A percentile compares a stretch with the other conserved stretches of the same genome.
Conservation (phyloP, 2,329 filamentous ascomycete genomes). For the Apiospora arundinis region DNA sequence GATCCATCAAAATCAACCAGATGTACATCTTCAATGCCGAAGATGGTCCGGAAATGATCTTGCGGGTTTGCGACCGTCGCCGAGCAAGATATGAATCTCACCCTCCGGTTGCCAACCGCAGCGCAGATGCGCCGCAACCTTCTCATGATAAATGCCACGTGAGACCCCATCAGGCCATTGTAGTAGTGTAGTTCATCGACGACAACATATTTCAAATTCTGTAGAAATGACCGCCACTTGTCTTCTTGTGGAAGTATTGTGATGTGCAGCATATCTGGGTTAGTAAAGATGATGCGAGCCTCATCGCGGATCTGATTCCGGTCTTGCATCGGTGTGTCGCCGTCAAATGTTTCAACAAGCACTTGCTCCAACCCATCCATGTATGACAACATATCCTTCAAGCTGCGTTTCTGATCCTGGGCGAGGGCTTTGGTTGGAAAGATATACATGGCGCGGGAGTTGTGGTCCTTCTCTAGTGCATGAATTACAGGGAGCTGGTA, state of each 20-base stretch:
- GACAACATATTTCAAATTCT: slow-evolving; percentile 90
- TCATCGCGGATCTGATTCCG: slow-evolving; percentile 84
- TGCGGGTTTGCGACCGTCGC: slow-evolving; percentile 94
- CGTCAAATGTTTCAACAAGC: slow-evolving; percentile 92
- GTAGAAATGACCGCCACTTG: slow-evolving; percentile 85
- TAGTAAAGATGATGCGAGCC: slow-evolving; percentile 93
- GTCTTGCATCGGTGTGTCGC: slow-evolving; percentile 84
- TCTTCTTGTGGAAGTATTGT: slow-evolving; percentile 93
- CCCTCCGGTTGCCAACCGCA: slow-evolving; percentile 81
- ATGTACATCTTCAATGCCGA: slow-evolving; percentile 81
- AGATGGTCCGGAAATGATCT: slow-evolving; percentile 92
- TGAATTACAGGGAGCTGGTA: slow-evolving; percentile 94
- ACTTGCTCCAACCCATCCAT: slow-evolving; percentile 78
- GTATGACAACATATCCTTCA: slow-evolving; percentile 83
- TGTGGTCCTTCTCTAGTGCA: slow-evolving; percentile 77
- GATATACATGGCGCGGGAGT: slow-evolving; percentile 92
- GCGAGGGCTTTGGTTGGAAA: slow-evolving; percentile 97
- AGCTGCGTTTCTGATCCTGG: slow-evolving; percentile 88
- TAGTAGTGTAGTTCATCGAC: slow-evolving; percentile 95
- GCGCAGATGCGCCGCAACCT: slow-evolving; percentile 86
- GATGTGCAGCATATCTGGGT: slow-evolving; percentile 96
- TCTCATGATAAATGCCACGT: slow-evolving; percentile 94
- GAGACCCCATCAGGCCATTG: slow-evolving; percentile 91
- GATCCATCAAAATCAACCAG: slow-evolving; percentile 92
- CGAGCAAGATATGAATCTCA: slow-evolving; percentile 95